A percentile compares a stretch with the other conserved stretches of the same genome.
Evolutionary conservation across 306 rosid genomes (phyloP).

Genomic region (Cotoneaster glaucophyllus): DNA sequence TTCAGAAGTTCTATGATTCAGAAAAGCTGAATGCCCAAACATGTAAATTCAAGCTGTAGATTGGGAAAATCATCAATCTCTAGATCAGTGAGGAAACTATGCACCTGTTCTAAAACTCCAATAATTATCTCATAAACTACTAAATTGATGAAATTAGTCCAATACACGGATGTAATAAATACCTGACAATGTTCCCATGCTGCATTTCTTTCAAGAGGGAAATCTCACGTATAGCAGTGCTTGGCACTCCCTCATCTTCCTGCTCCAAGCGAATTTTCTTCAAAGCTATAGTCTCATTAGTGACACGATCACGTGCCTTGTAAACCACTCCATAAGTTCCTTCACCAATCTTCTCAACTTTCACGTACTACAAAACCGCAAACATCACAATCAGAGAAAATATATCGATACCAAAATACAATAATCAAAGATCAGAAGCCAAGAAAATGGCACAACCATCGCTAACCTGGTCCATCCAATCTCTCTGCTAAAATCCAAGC

Average conservation of each 20-base stretch:
- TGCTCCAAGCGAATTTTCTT: conserved; percentile 93
- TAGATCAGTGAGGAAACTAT: not conserved
- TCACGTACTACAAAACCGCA: conserved; percentile 59
- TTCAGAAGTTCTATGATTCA: not conserved
- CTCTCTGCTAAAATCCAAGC: not conserved
- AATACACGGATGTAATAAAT: not conserved
- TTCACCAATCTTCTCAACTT: conserved; percentile 91
- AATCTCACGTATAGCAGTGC: conserved; percentile 89
- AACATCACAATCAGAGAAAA: conserved; percentile 2
- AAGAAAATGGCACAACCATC: not conserved
- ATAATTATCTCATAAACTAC: not conserved
- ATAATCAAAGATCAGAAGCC: not conserved
- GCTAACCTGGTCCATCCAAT: conserved; percentile 15
- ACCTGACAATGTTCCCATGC: conserved; percentile 87
- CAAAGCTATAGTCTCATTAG: conserved; percentile 75
- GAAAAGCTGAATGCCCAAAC: not conserved
- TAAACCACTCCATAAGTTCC: conserved; percentile 92
- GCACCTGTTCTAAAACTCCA: not conserved
- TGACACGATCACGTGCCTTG: conserved; percentile 78
- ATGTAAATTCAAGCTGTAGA: not conserved
- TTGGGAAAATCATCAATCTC: not conserved
- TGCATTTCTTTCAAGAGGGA: conserved; percentile 89
- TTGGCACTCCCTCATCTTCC: conserved; percentile 90
- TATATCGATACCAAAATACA: not conserved
- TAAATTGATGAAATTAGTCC: not conserved